A percentile compares a stretch with the other conserved stretches of the same genome.
Conservation (phyloP, 768 basidiomycete genomes). For the Trametes sanguinea region DNA sequence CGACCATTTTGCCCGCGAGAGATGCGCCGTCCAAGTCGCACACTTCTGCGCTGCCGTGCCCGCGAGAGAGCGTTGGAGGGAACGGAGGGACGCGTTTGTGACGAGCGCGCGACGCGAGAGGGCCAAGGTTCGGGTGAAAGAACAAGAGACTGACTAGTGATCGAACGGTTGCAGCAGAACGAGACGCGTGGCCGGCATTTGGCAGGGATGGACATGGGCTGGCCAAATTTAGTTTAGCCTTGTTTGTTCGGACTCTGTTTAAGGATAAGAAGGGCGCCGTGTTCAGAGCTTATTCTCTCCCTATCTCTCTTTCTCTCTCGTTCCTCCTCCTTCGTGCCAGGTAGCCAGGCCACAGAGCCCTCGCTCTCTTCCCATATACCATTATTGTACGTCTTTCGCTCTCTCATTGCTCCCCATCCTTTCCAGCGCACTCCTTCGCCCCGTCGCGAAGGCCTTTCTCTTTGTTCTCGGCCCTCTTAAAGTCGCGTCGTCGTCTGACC, state of each 20-base stretch:
- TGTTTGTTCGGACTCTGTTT: constrained; percentile 39
- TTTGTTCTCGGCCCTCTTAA: constrained; percentile 7
- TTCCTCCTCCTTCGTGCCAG: constrained; percentile 32
- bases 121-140: constrained; percentile 12
- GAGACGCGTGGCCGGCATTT: constrained; percentile 21
- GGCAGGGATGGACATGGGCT: constrained; percentile 24
- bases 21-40: neutral
- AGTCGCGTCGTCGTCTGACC: constrained; percentile 26
- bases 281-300: constrained; percentile 30
- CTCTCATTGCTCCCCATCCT: constrained; percentile 14
- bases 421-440: constrained; percentile 7
- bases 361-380: constrained; percentile 59
- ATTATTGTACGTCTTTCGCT: constrained; percentile 44
- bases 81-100: neutral
- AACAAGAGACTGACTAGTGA: constrained; percentile 11
- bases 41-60: neutral
- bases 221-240: constrained; percentile 36
- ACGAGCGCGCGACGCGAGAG: neutral
- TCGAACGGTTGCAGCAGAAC: constrained; percentile 24
- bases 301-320: constrained; percentile 38
- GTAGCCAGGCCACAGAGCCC: constrained; percentile 44
- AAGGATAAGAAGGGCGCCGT: constrained; percentile 41
- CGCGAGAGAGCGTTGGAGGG: neutral
- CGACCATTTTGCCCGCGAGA: constrained; percentile 14
- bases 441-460: constrained; percentile 6